phyloP scores from a whole-genome alignment of 768 basidiomycete genomes.

The Kwoniella dendrophila region DNA sequence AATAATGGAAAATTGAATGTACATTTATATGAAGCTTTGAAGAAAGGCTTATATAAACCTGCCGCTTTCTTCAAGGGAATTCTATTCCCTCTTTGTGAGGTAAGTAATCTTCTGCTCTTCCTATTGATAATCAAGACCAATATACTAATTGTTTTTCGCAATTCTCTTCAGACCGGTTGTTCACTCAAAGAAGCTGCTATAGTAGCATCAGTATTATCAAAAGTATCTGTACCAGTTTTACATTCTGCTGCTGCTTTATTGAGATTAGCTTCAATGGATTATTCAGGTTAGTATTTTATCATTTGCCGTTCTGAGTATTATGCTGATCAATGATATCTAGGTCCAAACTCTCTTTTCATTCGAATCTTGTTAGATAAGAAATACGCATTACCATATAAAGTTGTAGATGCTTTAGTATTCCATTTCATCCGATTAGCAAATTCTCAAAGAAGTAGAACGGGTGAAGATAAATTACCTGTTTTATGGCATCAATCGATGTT shows the following conservation, averaged over 20 bases:
- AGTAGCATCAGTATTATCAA: slow-evolving; percentile 83
- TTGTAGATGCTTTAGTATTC: slow-evolving; percentile 93
- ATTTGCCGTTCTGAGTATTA: neutral
- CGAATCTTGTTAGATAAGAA: slow-evolving; percentile 97
- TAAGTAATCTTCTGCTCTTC: slow-evolving; percentile 56
- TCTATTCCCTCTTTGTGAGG: slow-evolving; percentile 91
- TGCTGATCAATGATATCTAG: slow-evolving; percentile 51
- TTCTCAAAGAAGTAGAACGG: slow-evolving; percentile 69
- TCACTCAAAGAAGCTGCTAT: slow-evolving; percentile 93
- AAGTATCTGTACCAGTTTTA: slow-evolving; percentile 90
- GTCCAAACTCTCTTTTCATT: slow-evolving; percentile 94
- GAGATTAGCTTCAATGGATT: slow-evolving; percentile 93
- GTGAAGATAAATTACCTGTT: slow-evolving; percentile 80
- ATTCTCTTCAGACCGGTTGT: slow-evolving; percentile 67
- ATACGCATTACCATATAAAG: slow-evolving; percentile 95
- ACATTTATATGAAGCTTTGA: slow-evolving; percentile 91
- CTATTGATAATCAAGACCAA: neutral
- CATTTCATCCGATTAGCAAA: slow-evolving; percentile 97
- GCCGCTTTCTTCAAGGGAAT: slow-evolving; percentile 98
- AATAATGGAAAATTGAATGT: slow-evolving; percentile 82
- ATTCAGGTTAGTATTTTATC: slow-evolving; percentile 65
- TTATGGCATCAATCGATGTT: slow-evolving; percentile 97
- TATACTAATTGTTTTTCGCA: too few species aligned
- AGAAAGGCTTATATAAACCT: slow-evolving; percentile 90
- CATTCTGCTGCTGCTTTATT: slow-evolving; percentile 94